Evolutionary conservation across 768 basidiomycete genomes (phyloP), one percentile per base, ranked within the genome.

Genomic region (Hemileccinum rubropunctum): DNA sequence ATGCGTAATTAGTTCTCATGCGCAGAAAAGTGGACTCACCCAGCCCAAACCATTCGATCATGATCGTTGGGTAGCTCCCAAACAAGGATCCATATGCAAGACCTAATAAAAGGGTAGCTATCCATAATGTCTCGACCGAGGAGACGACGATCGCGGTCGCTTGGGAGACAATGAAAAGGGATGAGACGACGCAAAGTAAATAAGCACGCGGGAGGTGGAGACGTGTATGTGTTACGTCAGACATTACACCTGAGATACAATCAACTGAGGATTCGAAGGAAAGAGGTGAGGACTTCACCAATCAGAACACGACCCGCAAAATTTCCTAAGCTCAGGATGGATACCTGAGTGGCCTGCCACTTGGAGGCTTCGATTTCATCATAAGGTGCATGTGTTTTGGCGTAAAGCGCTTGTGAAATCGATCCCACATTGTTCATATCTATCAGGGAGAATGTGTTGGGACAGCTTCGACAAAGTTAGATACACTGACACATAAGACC

Each of bases 401-500:
- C 78, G 55, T 82, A 86, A 26, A 88, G 71, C 0, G 75, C 84
- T 59, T 88, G 81, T 0, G 90, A 76, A 52, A 90, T 85, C 2
- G 84, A 79, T 14, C 91, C 88, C n/a, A 86, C 88, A 54, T 93
- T 92, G 64, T 91, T 92, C 68, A 93, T 92, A 60, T 84, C 86
- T 87, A 48, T 21, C 15, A 21, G 20, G 38, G 20, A 51, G 36
- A 55, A 48, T 53, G 36, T 42, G 48, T 23, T 10, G 3, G 10
- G 20, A 30, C 3, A 15, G 3, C 15, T 26, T 27, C 4, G 5
- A 15, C 8, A 5, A 32, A 34, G 14, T 36, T 17, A 18, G 21
- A 30, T 48, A 9, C 9, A 66, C 82, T 41, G 58, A 85, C 84
- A 91, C 84, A 88, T 89, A 34, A 91, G 49, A 3, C 88, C 88